Evolutionary conservation across 305 asterid genomes (phyloP), one percentile per base, ranked within the genome.

Genomic region (Fraxinus albicans): DNA sequence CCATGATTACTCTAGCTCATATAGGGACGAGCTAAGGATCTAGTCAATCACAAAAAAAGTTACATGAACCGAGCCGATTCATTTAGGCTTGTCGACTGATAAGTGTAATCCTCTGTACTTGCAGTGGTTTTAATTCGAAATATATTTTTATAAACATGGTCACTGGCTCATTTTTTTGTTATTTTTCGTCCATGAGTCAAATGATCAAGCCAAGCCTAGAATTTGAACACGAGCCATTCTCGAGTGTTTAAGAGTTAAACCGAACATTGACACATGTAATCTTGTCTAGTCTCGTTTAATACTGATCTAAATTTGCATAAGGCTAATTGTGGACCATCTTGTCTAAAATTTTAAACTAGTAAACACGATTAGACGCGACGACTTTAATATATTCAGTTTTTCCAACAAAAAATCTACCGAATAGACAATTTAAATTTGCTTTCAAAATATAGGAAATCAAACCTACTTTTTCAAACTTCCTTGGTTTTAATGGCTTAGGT

Each of bases 401-500:
- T 65, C 15, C 6, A 9, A 21, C 17, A 60, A 60, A 60, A 42
- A 19, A 29, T 13, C 19, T 69, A 15, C 8, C 17, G 13, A 12
- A 12, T 8, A 12, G 50, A 9, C 60, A 17, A 36, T 23, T 29
- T 58, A 73, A 12, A 15, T 70, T 70, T 31, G 31, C 34, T 23
- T 23, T 25, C 73, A 25, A 23, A 9, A 25, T 65, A 21, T 65
- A 3, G 73, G 85, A 55, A 19, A 77, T 73, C 40, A 78, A 50
- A 82, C 73, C 80, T 33, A 60, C 25, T 86, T 82, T 76, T 75
- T 86, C 78, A 77, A 83, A 67, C 81, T 72, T 84, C 58, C 36
- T 82, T 79, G 69, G 38, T 84, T 85, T 82, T 47, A 83, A 36
- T 4, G 73, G 73, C 90, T 83, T 89, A 81, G 91, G 91, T 82